A percentile compares a stretch with the other conserved stretches of the same genome.
phyloP scores from a whole-genome alignment of 2,329 filamentous ascomycete genomes.

The Ploettnerulaceae sp. region DNA sequence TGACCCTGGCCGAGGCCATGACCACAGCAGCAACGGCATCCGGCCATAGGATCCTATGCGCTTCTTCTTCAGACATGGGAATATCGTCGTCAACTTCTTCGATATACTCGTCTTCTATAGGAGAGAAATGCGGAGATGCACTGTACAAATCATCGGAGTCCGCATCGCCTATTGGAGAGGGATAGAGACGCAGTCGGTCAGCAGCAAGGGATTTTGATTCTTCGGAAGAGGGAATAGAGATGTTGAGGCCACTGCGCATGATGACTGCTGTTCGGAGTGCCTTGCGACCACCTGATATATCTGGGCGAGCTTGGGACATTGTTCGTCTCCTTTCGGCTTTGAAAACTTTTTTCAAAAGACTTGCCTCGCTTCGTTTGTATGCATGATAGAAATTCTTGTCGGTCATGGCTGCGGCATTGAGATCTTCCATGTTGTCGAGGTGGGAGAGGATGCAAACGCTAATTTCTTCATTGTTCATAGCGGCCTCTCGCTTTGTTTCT shows the following conservation, averaged over 20 bases:
- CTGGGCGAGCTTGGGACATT: conserved; percentile 7
- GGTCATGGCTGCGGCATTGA: conserved; percentile 41
- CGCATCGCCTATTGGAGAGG: background rate
- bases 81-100: background rate
- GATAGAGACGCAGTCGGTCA: conserved; percentile 3
- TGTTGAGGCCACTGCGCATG: background rate
- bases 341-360: conserved; percentile 33
- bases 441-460: conserved; percentile 39
- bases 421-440: conserved; percentile 39
- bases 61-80: conserved; percentile 30
- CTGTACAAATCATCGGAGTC: conserved; percentile 17
- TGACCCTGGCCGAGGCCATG: background rate
- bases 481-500: conserved; percentile 6
- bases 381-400: conserved; percentile 42
- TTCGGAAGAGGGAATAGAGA: conserved; percentile 11
- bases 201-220: conserved; percentile 19
- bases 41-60: conserved; percentile 27
- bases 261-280: background rate
- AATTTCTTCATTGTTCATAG: conserved; percentile 29
- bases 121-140: conserved; percentile 16
- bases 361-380: conserved; percentile 42
- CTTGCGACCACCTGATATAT: conserved; percentile 6
- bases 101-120: background rate
- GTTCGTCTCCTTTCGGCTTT: conserved; percentile 20
- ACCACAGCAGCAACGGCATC: conserved; percentile 7